Evolutionary conservation across 176 grass and related monocot genomes (phyloP).

Genomic region (Areca catechu): DNA sequence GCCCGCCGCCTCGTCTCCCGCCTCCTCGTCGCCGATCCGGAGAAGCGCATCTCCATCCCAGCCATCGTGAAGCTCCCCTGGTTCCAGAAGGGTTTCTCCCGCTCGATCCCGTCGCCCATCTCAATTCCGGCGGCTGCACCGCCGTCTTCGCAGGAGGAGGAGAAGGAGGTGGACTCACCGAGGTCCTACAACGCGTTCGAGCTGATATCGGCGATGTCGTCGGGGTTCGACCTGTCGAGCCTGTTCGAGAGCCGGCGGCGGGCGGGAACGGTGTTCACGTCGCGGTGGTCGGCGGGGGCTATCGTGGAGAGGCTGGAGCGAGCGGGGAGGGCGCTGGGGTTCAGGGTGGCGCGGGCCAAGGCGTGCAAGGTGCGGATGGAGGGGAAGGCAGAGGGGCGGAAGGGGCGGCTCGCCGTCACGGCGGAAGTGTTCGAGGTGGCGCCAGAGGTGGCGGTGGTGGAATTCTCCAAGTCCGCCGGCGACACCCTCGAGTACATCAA

Average conservation of each 20-base stretch:
- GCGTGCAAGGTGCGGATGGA: constrained; percentile 41
- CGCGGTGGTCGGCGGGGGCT: constrained; percentile 34
- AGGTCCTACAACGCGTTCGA: constrained; percentile 92
- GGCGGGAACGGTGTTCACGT: constrained; percentile 64
- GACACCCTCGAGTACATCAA: constrained; percentile 64
- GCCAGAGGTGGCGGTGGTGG: constrained; percentile 47
- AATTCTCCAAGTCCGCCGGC: constrained; percentile 61
- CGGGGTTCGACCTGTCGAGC: constrained; percentile 85
- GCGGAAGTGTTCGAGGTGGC: constrained; percentile 76
- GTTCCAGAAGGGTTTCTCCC: constrained; percentile 55
- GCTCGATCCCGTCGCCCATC: constrained; percentile 11
- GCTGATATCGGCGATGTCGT: constrained; percentile 90
- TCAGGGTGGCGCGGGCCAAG: constrained; percentile 10
- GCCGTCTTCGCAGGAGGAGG: constrained; percentile 12
- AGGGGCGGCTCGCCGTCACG: constrained; percentile 35
- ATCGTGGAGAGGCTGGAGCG: constrained; percentile 45
- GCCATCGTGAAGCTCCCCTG: constrained; percentile 61
- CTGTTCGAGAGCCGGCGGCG: constrained; percentile 59
- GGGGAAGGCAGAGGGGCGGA: constrained; percentile 41
- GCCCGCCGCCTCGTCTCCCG: constrained; percentile 59
- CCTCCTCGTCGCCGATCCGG: constrained; percentile 67
- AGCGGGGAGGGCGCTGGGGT: constrained; percentile 37
- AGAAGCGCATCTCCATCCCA: constrained; percentile 58
- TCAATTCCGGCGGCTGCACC: background rate
- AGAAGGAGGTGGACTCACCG: constrained; percentile 24